phyloP scores from a whole-genome alignment of 73 alveolate genomes.

The Paraurostyla sp. region DNA sequence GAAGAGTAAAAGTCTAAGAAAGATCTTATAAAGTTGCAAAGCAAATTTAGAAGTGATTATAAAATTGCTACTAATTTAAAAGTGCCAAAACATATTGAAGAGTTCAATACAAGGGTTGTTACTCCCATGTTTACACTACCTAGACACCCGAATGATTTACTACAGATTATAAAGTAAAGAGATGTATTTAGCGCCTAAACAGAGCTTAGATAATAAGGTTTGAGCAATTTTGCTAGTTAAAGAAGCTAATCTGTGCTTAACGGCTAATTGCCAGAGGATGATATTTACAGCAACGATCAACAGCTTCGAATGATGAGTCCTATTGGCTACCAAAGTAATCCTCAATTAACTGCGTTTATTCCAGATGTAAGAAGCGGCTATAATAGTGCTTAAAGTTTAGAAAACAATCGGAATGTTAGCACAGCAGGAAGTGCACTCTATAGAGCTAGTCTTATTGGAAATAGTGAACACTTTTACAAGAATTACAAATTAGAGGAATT shows the following conservation, averaged over 20 bases:
- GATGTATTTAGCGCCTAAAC: conserved; percentile 1
- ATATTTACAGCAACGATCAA: too few relatives aligned
- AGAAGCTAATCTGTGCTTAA: background rate
- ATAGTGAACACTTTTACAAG: background rate
- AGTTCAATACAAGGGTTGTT: background rate
- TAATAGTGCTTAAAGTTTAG: background rate
- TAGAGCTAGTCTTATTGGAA: background rate
- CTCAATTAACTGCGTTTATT: too few relatives aligned
- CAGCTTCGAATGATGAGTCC: too few relatives aligned
- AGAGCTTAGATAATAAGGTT: background rate
- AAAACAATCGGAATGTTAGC: background rate
- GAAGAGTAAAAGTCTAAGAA: background rate
- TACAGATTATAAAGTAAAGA: background rate
- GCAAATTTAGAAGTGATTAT: background rate
- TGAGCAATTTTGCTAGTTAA: background rate
- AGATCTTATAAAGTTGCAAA: background rate
- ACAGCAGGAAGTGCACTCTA: background rate
- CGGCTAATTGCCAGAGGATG: background rate
- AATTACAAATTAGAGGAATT: background rate
- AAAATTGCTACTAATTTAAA: background rate
- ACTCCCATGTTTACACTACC: conserved; percentile 1
- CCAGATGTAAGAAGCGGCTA: background rate
- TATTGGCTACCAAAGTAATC: too few relatives aligned
- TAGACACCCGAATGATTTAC: background rate
- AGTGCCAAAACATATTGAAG: background rate